Evolutionary conservation across 179 eudicot species (phyloP).

Genomic region (Silene coronaria): DNA sequence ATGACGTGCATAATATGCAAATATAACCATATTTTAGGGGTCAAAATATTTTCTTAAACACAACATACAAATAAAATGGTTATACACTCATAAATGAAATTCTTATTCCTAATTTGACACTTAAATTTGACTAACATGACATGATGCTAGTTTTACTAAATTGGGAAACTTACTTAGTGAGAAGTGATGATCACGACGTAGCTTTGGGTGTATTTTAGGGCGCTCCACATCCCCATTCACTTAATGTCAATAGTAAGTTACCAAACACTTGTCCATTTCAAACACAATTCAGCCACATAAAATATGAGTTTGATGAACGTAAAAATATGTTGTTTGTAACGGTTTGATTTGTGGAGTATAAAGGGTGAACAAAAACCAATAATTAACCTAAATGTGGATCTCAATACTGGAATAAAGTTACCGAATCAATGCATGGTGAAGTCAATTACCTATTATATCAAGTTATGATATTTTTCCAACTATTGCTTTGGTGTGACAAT

Average conservation of each 20-base stretch:
- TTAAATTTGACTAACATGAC: constrained; percentile 16
- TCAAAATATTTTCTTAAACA: neutral
- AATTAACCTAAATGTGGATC: neutral
- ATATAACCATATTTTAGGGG: neutral
- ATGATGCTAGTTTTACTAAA: constrained; percentile 3
- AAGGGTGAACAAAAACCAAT: neutral
- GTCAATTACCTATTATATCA: neutral
- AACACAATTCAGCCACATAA: constrained; percentile 13
- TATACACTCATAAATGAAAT: constrained; percentile 10
- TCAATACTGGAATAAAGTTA: neutral
- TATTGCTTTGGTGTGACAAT: neutral
- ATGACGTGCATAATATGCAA: neutral
- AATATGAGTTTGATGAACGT: neutral
- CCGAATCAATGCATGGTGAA: neutral
- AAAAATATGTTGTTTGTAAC: neutral
- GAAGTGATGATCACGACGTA: constrained; percentile 12
- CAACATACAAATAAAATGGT: neutral
- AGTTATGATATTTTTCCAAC: neutral
- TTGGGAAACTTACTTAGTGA: neutral
- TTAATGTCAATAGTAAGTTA: neutral
- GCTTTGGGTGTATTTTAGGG: constrained; percentile 23
- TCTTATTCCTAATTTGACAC: neutral
- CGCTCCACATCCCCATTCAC: constrained; percentile 5
- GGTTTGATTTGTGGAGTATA: constrained; percentile 6
- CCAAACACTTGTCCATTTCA: constrained; percentile 28